Evolutionary conservation across 192 early-diverging fungal species (phyloP), one percentile per base, ranked within the genome.

Genomic region (Mortierella antarctica): DNA sequence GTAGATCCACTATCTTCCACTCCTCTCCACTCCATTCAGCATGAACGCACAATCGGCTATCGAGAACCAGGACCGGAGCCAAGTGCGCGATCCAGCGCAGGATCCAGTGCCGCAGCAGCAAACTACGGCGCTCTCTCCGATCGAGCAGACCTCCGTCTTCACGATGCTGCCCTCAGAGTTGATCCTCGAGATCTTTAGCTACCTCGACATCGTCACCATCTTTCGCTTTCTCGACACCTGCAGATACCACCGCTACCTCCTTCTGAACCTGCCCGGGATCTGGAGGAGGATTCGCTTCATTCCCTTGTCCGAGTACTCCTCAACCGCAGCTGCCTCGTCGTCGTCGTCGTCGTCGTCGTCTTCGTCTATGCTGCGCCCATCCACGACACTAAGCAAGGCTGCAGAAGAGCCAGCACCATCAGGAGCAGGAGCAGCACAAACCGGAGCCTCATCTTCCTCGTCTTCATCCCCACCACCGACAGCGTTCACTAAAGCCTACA

Each of bases 161-260:
- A 45, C 20, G 10, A 15, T 39, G 0, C 65, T 88, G 9, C 87
- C 84, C 2, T 67, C 67, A 18, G 84, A 88, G 20, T 67, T 88
- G 14, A 54, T 84, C 18, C 62, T 82, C 23, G 59, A 82, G 5
- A 75, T 88, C 39, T 76, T 78, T 47, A 61, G 53, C 14, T 60
- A 83, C 39, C 74, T 88, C 42, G 87, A 88, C 53, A 67, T 88
- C 23, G 59, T 86, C 46, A 73, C 87, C 9, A 68, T 79, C 17
- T 85, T 83, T 47, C 69, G 68, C 20, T 67, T 86, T 8, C 70
- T 85, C 50, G 87, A 88, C 63, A 85, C 87, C 13, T 86, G 85
- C 18, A 50, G 68, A 1, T 71, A 82, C 40, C 73, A 75, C 31
- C 82, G 87, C 12, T 74, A 82, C 31, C 70, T 82, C n/a, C 74